A percentile compares a stretch with the other conserved stretches of the same genome.
Conservation (phyloP, 306 rosid genomes). For the Cucumis sativus region Cucumber_9930_V3 NC_026658.2:6388501-6389000, state of each 20-base stretch:
- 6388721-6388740: slow-evolving; percentile 47
- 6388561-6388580: neutral
- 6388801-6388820: slow-evolving; percentile 3
- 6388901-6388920: neutral
- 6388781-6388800: slow-evolving; percentile 19
- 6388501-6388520: neutral
- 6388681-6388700: slow-evolving; percentile 22
- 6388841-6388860: neutral
- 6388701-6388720: slow-evolving; percentile 26
- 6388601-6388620: neutral
- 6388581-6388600: neutral
- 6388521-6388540: neutral
- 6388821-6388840: neutral
- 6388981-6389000: slow-evolving; percentile 42
- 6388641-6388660: slow-evolving; percentile 6
- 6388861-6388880: neutral
- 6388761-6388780: slow-evolving; percentile 52
- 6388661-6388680: slow-evolving; percentile 32
- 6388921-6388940: neutral
- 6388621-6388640: neutral
- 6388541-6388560: neutral
- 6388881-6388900: neutral
- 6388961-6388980: slow-evolving; percentile 39
- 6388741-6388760: slow-evolving; percentile 55
- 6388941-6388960: slow-evolving; percentile 32